Evolutionary conservation across 2,329 filamentous ascomycete genomes (phyloP), one percentile per base, ranked within the genome.

Genomic region (Gaeumannomyces tritici): DNA sequence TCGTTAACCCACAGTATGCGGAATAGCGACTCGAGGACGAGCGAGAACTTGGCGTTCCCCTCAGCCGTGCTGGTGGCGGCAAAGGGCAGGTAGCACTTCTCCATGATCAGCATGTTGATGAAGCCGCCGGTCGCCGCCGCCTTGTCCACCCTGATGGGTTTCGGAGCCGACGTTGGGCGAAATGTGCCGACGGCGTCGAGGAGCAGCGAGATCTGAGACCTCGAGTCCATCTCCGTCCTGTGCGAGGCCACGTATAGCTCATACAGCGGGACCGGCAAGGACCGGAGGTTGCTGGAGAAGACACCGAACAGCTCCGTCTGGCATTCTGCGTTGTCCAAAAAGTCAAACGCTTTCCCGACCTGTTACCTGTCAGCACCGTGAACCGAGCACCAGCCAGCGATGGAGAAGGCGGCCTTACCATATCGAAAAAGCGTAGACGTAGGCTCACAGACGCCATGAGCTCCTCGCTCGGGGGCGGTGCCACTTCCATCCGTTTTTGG

Each of bases 1-100:
- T 73, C 73, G 29, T 70, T 68, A 3, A 63, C 62, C 73, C 77
- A 81, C 3, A 83, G 72, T 8, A 86, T 74, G 57, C 86, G 79
- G 33, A 90, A 69, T 60, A 91, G 73, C 2, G 79, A 79, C 73
- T 93, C 90, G 0, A 91, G 75, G 33, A 89, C 72, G 12, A 93
- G 73, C 2, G 87, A 87, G 51, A 93, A 79, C 71, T 89, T 89
- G 31, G 87, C 86, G 67, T 95, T 93, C 65, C 91, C 89, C 26
- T 84, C 80, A 0, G 82, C 73, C 8, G 78, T 80, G 0, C 81
- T 84, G 63, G 83, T 86, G 1, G 90, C 88, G 0, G 87, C 78
- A 66, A 82, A 86, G 0, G 84, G 84, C 2, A 91, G 79, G 71
- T 86, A 93, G 68, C 86, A 87, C 56, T 77, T 71, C 69, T 80